Percentiles rank a stretch among this genome's conserved stretches.
Conservation (phyloP, 208 protist genomes). For the Naegleria fowleri region DNA sequence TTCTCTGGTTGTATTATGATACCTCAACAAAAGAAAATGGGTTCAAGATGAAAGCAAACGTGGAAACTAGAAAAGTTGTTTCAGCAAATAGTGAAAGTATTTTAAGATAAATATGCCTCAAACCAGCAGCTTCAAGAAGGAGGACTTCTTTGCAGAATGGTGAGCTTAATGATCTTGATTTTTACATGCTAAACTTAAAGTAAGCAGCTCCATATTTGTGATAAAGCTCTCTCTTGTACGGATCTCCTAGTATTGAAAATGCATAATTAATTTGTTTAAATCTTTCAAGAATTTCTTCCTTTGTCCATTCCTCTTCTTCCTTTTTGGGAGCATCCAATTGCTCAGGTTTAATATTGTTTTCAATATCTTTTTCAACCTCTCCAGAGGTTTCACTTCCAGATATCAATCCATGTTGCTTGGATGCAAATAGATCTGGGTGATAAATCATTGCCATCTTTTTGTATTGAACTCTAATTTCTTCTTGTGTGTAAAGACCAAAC, state of each 20-base stretch:
- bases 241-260: background rate
- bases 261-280: slow-evolving; percentile 12
- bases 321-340: background rate
- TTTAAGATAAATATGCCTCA: no score
- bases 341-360: background rate
- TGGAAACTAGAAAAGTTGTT: no score
- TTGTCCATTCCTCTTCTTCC: background rate
- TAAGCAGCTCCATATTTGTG: background rate
- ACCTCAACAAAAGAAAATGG: no score
- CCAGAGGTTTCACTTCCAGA: background rate
- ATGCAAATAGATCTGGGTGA: background rate
- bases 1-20: no score
- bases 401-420: background rate
- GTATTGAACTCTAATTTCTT: background rate
- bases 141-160: no score
- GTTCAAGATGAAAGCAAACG: no score
- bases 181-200: background rate
- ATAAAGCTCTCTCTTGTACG: background rate
- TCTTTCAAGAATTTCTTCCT: slow-evolving; percentile 1
- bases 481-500: background rate
- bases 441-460: background rate
- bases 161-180: no score
- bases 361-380: background rate
- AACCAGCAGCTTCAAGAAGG: no score
- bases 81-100: no score